Evolutionary conservation across 345 rosid species (phyloP), one percentile per base, ranked within the genome.

Genomic region (Syzygium aqueum): DNA sequence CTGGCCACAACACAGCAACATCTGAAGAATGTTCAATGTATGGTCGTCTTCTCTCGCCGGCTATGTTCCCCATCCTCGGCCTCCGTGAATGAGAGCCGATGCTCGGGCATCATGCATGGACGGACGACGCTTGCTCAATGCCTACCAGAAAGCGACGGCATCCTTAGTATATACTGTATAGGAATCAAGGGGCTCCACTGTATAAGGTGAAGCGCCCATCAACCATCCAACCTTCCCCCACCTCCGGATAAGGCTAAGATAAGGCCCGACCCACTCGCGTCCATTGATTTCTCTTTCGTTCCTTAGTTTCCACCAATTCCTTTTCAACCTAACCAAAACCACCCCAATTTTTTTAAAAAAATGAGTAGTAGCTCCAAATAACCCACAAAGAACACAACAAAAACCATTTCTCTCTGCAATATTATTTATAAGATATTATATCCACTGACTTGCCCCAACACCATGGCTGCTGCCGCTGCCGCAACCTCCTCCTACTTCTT

Each of bases 401-500:
- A 61, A 28, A 17, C 82, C 27, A 65, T 49, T 28, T 85, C 53
- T 43, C 50, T 27, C 10, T 21, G 61, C 51, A 21, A 6, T 33
- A 23, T 85, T 33, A 49, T 25, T 86, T 19, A 77, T 49, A 40
- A 51, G n/a, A 37, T 25, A 57, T 30, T 51, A 65, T 40, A 46
- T 77, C 52, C 57, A 63, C 30, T 73, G 11, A 11, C 51, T 14
- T 37, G 50, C 9, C 78, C 37, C 77, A 33, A 53, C 61, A 67
- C 85, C 85, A 77, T 82, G 77, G 52, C 40, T 86, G 90, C 93
- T 57, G 78, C 93, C 89, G 88, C 93, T 25, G 91, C 93, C 1
- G 94, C 95, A 30, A 80, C 94, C 85, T 88, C 92, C 27, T 94
- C 98, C 3, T 89, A 89, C 57, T 93, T 96, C 92, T 91, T 94